A percentile compares a stretch with the other conserved stretches of the same genome.
Evolutionary conservation across 495 filamentous ascomycete genomes (phyloP).

Genomic region (Saxophila tyrrhenica): DNA sequence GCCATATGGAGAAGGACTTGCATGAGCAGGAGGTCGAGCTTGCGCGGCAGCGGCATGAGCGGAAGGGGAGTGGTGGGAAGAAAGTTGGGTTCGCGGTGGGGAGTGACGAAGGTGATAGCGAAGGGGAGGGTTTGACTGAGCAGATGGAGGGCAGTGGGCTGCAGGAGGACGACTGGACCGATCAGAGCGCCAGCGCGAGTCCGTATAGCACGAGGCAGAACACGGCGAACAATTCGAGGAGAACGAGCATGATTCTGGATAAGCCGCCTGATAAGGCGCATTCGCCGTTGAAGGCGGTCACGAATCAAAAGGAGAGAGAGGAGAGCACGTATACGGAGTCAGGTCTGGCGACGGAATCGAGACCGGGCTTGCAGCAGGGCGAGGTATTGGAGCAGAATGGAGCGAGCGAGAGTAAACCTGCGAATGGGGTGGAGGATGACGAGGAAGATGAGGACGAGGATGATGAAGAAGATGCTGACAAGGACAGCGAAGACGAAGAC

Average conservation of each 20-base stretch:
- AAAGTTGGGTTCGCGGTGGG: conserved; percentile 25
- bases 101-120: conserved; percentile 19
- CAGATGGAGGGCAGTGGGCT: conserved; percentile 8
- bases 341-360: background rate
- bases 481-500: background rate
- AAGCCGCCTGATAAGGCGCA: conserved; percentile 4
- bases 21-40: conserved; percentile 21
- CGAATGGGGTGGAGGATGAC: background rate
- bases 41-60: conserved; percentile 1
- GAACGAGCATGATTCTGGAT: conserved; percentile 11
- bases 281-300: background rate
- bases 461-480: background rate
- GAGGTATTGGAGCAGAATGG: too few species aligned
- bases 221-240: conserved; percentile 31
- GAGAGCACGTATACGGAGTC: background rate
- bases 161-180: conserved; percentile 33
- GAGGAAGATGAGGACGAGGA: background rate
- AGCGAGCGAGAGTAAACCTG: too few species aligned
- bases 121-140: conserved; percentile 10
- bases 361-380: background rate
- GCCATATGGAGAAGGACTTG: conserved; percentile 11
- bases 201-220: conserved; percentile 32
- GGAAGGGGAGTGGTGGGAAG: conserved; percentile 17
- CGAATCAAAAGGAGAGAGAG: background rate
- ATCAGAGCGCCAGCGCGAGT: conserved; percentile 33